These are phyloP conservation scores for Colletotrichum sp. DNA, from an alignment of 2,329 filamentous ascomycete species.

Conservation along the genomic window DNA sequence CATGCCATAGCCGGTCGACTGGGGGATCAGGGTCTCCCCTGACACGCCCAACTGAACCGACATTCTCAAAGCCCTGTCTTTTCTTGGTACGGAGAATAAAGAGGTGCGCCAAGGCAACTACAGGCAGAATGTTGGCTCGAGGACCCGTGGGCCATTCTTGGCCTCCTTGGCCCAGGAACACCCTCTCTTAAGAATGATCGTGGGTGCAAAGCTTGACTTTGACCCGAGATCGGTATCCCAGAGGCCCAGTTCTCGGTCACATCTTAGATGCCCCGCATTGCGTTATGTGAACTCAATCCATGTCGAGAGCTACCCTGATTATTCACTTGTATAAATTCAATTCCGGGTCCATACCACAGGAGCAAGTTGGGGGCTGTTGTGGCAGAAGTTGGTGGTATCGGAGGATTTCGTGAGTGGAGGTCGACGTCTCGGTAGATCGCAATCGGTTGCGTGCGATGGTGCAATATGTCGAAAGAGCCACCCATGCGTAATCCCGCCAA, in stretches of 20 bases:
- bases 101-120: neutral
- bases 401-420: neutral
- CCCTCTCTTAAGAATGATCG: neutral
- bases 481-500: neutral
- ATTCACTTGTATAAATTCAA: neutral
- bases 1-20: neutral
- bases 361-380: neutral
- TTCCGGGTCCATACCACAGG: neutral
- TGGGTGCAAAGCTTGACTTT: neutral
- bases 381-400: neutral
- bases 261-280: neutral
- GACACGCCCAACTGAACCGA: neutral
- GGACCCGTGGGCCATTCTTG: neutral
- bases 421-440: neutral
- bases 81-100: neutral
- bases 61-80: neutral
- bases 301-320: neutral
- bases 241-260: neutral
- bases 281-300: neutral
- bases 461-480: neutral
- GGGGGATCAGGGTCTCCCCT: neutral
- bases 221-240: neutral
- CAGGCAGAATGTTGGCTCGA: neutral
- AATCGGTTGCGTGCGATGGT: constrained; percentile 8
- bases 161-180: neutral